Conservation (phyloP, 2,329 filamentous ascomycete genomes). For the Ophiostoma piceae region DNA sequence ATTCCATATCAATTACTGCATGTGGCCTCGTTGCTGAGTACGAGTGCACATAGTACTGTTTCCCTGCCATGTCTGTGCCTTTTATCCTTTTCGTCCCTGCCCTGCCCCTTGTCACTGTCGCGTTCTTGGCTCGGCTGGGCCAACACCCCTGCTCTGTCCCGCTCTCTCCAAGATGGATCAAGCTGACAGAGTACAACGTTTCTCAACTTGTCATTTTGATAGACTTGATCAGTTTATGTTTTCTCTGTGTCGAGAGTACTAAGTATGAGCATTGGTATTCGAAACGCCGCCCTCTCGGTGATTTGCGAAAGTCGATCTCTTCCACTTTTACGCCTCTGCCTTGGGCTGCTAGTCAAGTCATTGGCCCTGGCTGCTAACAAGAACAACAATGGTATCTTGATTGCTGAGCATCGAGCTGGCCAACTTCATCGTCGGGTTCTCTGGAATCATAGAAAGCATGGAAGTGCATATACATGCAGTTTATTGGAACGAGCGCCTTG, state of each 20-base stretch:
- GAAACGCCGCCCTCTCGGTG: too few relatives aligned
- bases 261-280: too few relatives aligned
- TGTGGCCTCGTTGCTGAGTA: not conserved
- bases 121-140: not conserved
- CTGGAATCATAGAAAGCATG: not conserved
- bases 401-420: too few relatives aligned
- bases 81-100: not conserved
- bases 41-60: not conserved
- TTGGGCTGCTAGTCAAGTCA: too few relatives aligned
- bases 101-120: not conserved
- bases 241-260: not conserved
- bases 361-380: too few relatives aligned
- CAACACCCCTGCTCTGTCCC: not conserved
- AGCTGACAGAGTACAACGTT: not conserved
- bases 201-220: not conserved
- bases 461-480: not conserved
- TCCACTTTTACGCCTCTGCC: too few relatives aligned
- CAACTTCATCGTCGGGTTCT: too few relatives aligned
- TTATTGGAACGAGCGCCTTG: not conserved
- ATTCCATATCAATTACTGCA: not conserved
- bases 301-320: too few relatives aligned
- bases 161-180: conserved; percentile 1
- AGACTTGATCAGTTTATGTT: not conserved
- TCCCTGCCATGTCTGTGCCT: not conserved
- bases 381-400: too few relatives aligned